Evolutionary conservation across 2,329 filamentous ascomycete genomes (phyloP), one percentile per base, ranked within the genome.

Genomic region (Fusarium temperatum): DNA sequence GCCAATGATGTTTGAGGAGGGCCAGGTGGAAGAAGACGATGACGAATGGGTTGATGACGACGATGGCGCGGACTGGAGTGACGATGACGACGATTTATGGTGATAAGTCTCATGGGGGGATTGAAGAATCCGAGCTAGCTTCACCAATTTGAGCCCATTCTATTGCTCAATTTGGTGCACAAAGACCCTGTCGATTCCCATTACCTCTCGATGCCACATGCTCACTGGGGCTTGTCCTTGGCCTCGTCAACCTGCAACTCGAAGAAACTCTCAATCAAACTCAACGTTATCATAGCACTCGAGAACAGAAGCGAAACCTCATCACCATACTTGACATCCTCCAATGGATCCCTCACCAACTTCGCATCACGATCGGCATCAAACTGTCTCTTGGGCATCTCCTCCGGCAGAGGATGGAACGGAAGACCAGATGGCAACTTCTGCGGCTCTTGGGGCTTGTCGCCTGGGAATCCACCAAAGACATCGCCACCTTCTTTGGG

Each of bases 261-360:
- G 3, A 65, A 44, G 35, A 63, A 65, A 53, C 63, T 65, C 57
- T 65, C 63, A 44, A 65, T 65, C 63, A 65, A 22, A 4, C 63
- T 65, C 30, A 65, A 20, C 5, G 57, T 50, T 3, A 64, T 61
- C 62, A 64, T 64, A 4, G 62, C 62, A n/a, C 56, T 64, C 6
- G 62, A 44, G 14, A 64, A 64, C 14, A 64, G 14, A 12, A 64
- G 45, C 14, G 61, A 58, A 20, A 35, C 22, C 22, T 32, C 48
- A 8, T 18, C 41, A 7, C 17, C 35, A 26, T 7, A 35, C 17
- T 54, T 36, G 28, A 12, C 48, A 48, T 66, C 59, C 6, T 57
- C 17, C 18, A 63, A 7, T 3, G 63, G 63, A 11, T 66, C 50
- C 7, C 64, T 13, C 13, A 67, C 38, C 26, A 67, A 12, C 11